Conservation (phyloP, 2,329 filamentous ascomycete species). For the Tolypocladium paradoxum region DNA sequence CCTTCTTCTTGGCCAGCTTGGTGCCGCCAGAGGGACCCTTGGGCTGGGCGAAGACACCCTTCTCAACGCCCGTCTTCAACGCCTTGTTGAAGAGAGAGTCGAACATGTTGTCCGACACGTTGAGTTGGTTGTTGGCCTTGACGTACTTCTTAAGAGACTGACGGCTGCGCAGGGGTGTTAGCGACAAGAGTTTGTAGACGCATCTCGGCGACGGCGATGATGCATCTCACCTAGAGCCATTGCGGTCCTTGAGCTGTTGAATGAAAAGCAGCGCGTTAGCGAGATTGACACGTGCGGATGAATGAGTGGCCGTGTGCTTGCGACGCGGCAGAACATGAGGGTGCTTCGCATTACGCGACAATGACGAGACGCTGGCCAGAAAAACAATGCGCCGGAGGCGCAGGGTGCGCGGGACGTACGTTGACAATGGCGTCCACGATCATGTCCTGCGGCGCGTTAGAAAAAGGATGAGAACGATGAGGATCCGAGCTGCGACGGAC, state of each 20-base stretch:
- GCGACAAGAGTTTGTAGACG: constrained; percentile 2
- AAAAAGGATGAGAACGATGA: background rate
- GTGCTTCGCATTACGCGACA: background rate
- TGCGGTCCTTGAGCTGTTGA: constrained; percentile 49
- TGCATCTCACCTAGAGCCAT: constrained; percentile 35
- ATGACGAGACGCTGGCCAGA: constrained; percentile 12
- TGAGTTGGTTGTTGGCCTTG: constrained; percentile 41
- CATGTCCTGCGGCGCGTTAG: constrained; percentile 40
- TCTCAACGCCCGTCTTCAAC: constrained; percentile 71
- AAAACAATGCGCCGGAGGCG: constrained; percentile 24
- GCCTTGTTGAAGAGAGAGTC: constrained; percentile 77
- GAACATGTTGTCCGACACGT: constrained; percentile 44
- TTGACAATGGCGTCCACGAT: constrained; percentile 51
- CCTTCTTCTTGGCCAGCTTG: constrained; percentile 78
- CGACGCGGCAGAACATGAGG: background rate
- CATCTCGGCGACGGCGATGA: background rate
- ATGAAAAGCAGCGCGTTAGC: constrained; percentile 26
- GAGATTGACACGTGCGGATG: background rate
- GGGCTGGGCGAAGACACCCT: constrained; percentile 77
- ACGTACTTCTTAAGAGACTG: constrained; percentile 53
- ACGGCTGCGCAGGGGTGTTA: constrained; percentile 28
- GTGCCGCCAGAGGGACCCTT: constrained; percentile 87
- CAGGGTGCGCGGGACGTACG: constrained; percentile 34
- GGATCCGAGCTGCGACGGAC: constrained; percentile 25
- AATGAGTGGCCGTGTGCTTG: background rate